These are phyloP conservation scores for Oenanthe javanica DNA, from an alignment of 140 eudicot species.

Conservation along the genomic window DNA sequence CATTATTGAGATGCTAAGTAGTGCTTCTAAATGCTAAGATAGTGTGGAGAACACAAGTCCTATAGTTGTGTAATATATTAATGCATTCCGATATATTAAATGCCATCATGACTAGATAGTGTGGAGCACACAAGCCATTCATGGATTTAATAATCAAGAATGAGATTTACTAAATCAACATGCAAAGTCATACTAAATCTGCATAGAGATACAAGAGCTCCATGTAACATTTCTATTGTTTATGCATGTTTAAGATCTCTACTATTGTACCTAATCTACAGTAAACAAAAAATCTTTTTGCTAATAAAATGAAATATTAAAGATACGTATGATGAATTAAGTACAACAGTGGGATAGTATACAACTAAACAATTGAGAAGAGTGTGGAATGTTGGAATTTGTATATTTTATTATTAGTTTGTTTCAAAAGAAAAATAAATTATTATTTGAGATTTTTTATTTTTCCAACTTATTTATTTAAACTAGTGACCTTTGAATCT, in stretches of 20 bases:
- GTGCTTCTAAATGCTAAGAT: not conserved
- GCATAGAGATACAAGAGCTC: not conserved
- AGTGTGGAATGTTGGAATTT: not conserved
- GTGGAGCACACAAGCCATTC: constrained; percentile 3
- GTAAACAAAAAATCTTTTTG: too few relatives aligned
- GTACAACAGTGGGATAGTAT: too few relatives aligned
- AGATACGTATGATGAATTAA: too few relatives aligned
- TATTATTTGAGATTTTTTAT: too few relatives aligned
- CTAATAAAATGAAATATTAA: too few relatives aligned
- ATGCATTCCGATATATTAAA: not conserved
- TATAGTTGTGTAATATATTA: not conserved
- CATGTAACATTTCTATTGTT: not conserved
- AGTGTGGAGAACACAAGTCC: not conserved
- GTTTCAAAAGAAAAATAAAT: too few relatives aligned
- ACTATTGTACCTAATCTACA: too few relatives aligned
- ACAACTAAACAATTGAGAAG: not conserved
- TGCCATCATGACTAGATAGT: not conserved
- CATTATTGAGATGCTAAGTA: not conserved
- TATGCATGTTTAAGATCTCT: not conserved
- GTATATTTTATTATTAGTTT: too few relatives aligned
- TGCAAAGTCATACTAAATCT: not conserved
- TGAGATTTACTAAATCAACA: not conserved
- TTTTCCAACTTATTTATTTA: too few relatives aligned
- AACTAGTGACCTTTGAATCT: too few relatives aligned
- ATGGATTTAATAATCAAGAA: not conserved